Evolutionary conservation across 164 flowering plant genomes (phyloP).

Genomic region (Houttuynia cordata): DNA sequence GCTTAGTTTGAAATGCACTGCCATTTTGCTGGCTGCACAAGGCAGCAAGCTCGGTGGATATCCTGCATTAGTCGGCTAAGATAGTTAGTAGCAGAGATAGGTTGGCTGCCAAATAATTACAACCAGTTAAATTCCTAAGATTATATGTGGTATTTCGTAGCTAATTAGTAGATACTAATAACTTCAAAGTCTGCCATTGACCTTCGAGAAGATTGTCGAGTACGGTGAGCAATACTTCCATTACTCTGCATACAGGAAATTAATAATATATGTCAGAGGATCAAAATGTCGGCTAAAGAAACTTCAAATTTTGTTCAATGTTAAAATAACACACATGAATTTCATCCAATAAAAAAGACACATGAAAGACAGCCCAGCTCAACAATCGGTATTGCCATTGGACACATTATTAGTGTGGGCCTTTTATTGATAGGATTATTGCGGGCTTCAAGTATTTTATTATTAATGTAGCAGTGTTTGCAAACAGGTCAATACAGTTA

Average conservation of each 20-base stretch:
- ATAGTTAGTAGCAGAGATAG: background rate
- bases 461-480: too few species aligned
- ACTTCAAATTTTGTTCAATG: background rate
- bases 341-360: too few species aligned
- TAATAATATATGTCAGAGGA: background rate
- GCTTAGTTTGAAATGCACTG: slow-evolving; percentile 19
- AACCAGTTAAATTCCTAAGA: background rate
- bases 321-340: too few species aligned
- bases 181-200: slow-evolving; percentile 7
- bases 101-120: background rate
- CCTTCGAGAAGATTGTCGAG: slow-evolving; percentile 56
- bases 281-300: background rate
- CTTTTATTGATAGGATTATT: too few species aligned
- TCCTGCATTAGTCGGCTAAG: slow-evolving; percentile 27
- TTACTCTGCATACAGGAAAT: slow-evolving; percentile 23
- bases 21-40: slow-evolving; percentile 36
- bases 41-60: slow-evolving; percentile 39
- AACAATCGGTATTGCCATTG: too few species aligned
- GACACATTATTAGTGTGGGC: too few species aligned
- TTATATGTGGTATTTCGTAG: background rate
- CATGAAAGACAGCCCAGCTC: too few species aligned
- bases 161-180: background rate
- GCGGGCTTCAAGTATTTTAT: too few species aligned
- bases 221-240: slow-evolving; percentile 34
- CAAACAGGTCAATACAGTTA: too few species aligned